Conservation (phyloP, 2,329 filamentous ascomycete genomes). For the Verticillium isaacii region DNA sequence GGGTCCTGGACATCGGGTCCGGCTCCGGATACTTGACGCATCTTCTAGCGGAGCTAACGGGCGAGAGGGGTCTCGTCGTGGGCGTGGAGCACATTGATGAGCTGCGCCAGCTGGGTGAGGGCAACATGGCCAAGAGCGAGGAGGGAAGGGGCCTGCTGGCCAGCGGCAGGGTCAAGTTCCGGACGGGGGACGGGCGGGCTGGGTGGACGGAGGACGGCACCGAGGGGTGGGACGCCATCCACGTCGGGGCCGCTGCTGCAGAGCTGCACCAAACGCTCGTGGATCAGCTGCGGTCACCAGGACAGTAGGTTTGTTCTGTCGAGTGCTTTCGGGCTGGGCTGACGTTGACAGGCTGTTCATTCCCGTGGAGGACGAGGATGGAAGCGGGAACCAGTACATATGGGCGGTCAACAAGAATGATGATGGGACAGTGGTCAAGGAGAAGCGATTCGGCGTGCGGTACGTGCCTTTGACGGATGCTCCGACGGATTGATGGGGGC, state of each 20-base stretch:
- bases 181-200: constrained; percentile 68
- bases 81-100: constrained; percentile 70
- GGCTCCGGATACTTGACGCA: constrained; percentile 84
- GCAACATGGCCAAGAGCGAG: constrained; percentile 61
- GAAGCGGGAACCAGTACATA: constrained; percentile 55
- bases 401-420: constrained; percentile 71
- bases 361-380: constrained; percentile 55
- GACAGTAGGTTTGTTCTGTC: constrained; percentile 41
- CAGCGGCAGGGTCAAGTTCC: constrained; percentile 62
- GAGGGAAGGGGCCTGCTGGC: constrained; percentile 57
- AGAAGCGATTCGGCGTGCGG: constrained; percentile 63
- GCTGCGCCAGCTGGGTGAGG: constrained; percentile 56
- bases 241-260: constrained; percentile 83
- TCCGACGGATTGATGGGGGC: constrained; percentile 27
- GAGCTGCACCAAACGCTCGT: constrained; percentile 68
- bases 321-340: constrained; percentile 11
- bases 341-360: constrained; percentile 60
- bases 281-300: constrained; percentile 73
- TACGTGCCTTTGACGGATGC: constrained; percentile 77
- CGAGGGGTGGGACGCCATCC: constrained; percentile 82
- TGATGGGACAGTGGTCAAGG: constrained; percentile 55
- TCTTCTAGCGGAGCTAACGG: constrained; percentile 75
- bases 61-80: constrained; percentile 48
- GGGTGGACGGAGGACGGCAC: constrained; percentile 54
- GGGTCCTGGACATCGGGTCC: constrained; percentile 70